Conservation (phyloP, 202 grass and related monocot genomes). For the Setaria italica region DNA sequence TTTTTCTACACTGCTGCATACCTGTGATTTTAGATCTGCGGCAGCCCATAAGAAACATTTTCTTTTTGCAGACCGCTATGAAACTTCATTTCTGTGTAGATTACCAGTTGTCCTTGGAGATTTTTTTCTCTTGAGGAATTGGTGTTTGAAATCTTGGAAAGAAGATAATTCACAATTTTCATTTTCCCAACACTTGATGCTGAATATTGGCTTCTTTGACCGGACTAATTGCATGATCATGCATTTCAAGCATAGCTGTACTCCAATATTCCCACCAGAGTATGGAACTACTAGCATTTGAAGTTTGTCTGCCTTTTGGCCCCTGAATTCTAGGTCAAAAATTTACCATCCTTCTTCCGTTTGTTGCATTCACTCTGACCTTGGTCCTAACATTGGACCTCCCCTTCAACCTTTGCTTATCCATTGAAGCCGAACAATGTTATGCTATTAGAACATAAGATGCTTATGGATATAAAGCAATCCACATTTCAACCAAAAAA, state of each 20-base stretch:
- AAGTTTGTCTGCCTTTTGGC: background rate
- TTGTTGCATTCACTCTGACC: background rate
- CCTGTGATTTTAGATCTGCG: slow-evolving; percentile 1
- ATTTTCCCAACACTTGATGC: background rate
- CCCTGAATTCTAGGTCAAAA: slow-evolving; percentile 28
- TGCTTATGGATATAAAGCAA: slow-evolving; percentile 1
- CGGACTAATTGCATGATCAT: slow-evolving; percentile 7
- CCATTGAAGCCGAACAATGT: background rate
- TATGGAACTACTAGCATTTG: background rate
- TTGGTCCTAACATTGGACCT: slow-evolving; percentile 3
- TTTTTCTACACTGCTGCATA: background rate
- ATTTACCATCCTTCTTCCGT: background rate
- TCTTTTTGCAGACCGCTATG: no score
- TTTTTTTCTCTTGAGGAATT: background rate
- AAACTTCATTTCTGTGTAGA: background rate
- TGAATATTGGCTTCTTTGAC: slow-evolving; percentile 23
- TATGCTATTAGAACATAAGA: slow-evolving; percentile 10
- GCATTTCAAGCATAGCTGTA: slow-evolving; percentile 29
- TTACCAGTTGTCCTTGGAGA: background rate
- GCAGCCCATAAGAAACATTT: background rate
- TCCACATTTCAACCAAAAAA: background rate
- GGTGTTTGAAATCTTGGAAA: slow-evolving; percentile 20
- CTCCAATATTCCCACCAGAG: slow-evolving; percentile 19
- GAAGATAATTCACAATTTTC: background rate
- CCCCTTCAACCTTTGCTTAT: slow-evolving; percentile 9